Base-by-base conservation (phyloP, 345 rosid genomes). In the Euphorbia tirucalli region DNA sequence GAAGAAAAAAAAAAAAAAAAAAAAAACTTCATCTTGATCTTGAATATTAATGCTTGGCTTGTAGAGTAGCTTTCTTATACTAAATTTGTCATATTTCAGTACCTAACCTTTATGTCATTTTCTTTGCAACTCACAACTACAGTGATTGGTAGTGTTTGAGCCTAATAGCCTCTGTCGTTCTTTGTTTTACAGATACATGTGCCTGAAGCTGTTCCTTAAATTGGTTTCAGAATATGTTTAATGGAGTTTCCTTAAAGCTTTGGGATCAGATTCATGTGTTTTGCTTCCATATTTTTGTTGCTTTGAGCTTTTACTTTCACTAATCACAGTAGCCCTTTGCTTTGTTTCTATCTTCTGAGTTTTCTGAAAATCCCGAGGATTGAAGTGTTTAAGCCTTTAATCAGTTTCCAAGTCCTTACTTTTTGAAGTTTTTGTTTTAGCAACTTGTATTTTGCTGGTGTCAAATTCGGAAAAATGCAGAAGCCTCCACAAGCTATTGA, bases 161-260 rank as follows among this genome's bases (percentile, higher is more conserved):
- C 39, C n/a, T 35, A 35, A 35, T 35, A 7, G 48, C 61, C 32
- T 28, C 41, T 66, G 71, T 22, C 70, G 71, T 71, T 61, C 65
- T 70, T 66, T 76, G 65, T 81, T 74, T 78, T 75, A 81, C 81
- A 85, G 86, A 78, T 21, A 65, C 58, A 48, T 37, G 61, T 62
- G 60, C 57, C 13, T 11, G n/a, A 27, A 48, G 57, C 30, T 58
- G 22, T 27, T 72, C n/a, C n/a, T n/a, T n/a, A n/a, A n/a, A n/a
- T n/a, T n/a, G n/a, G n/a, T n/a, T n/a, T n/a, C n/a, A n/a, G n/a
- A n/a, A n/a, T n/a, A n/a, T n/a, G n/a, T n/a, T n/a, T n/a, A n/a
- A n/a, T n/a, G n/a, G n/a, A n/a, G n/a, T n/a, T n/a, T n/a, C n/a
- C n/a, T n/a, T n/a, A n/a, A n/a, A n/a, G n/a, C n/a, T n/a, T n/a